These are phyloP conservation scores for Paraurostyla sp. DNA, from an alignment of 73 alveolate species.

Conservation along the genomic window DNA sequence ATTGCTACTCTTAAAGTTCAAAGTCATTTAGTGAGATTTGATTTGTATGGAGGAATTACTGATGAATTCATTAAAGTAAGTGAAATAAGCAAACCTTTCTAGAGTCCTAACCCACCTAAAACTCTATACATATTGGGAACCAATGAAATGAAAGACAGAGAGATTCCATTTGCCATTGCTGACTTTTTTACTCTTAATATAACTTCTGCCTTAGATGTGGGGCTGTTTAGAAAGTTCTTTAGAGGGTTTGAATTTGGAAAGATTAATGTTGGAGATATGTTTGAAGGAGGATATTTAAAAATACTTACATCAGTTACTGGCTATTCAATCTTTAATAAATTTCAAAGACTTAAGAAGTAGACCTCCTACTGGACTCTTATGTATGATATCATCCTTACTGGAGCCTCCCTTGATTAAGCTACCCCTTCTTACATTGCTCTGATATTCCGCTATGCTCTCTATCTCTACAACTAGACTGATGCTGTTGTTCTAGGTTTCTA, in stretches of 20 bases:
- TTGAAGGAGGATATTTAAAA: constrained; percentile 49
- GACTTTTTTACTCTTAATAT: constrained; percentile 51
- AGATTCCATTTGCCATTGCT: constrained; percentile 69
- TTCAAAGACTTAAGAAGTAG: constrained; percentile 48
- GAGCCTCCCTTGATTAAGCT: constrained; percentile 57
- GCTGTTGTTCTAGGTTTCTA: constrained; percentile 66
- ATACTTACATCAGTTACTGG: constrained; percentile 59
- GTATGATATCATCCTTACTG: constrained; percentile 69
- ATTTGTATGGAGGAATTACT: constrained; percentile 73
- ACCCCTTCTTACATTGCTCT: constrained; percentile 24
- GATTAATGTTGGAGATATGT: constrained; percentile 43
- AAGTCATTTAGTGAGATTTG: constrained; percentile 69
- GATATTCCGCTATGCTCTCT: constrained; percentile 66
- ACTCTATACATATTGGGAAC: constrained; percentile 59
- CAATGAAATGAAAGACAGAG: constrained; percentile 73
- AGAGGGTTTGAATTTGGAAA: constrained; percentile 52
- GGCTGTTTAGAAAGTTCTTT: constrained; percentile 71
- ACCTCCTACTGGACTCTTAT: constrained; percentile 54
- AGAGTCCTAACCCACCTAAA: constrained; percentile 64
- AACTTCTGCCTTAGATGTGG: constrained; percentile 57
- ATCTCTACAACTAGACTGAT: constrained; percentile 40
- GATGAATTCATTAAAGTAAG: constrained; percentile 45
- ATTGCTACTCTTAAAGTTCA: constrained; percentile 56
- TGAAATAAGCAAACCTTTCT: constrained; percentile 70
- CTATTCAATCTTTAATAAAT: constrained; percentile 63